Percentiles rank a stretch among this genome's conserved stretches.
phyloP scores from a whole-genome alignment of 768 basidiomycete genomes.

The Pholiota microspora region DNA sequence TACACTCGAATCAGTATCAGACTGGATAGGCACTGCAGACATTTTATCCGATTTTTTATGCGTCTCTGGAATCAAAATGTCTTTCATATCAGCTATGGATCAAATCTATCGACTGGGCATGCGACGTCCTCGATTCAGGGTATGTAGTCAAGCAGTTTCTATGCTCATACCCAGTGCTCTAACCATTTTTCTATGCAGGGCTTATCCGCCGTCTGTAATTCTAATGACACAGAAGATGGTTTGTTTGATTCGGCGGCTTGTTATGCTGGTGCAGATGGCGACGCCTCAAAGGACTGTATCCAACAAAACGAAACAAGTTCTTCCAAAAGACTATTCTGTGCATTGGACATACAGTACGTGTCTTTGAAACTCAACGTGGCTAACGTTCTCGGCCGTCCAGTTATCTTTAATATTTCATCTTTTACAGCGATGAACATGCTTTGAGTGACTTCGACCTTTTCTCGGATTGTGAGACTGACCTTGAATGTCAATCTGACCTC shows the following conservation, averaged over 20 bases:
- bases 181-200: too few relatives aligned
- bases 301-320: neutral
- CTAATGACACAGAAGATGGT: neutral
- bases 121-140: slow-evolving; percentile 48
- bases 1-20: neutral
- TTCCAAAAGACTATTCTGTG: neutral
- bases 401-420: neutral
- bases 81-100: slow-evolving; percentile 40
- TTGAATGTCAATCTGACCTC: neutral
- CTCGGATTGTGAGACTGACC: neutral
- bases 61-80: slow-evolving; percentile 25
- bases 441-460: neutral
- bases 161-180: neutral
- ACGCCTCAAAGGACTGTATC: neutral
- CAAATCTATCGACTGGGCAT: slow-evolving; percentile 41
- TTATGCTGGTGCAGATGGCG: neutral
- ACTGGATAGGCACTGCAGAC: neutral
- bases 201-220: slow-evolving; percentile 2
- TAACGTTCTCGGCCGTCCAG: too few relatives aligned
- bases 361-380: neutral
- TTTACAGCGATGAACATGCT: neutral
- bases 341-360: neutral
- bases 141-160: slow-evolving; percentile 16
- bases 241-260: neutral
- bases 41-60: neutral